phyloP scores from a whole-genome alignment of 2,329 filamentous ascomycete genomes.

The Chaetomiaceae sp. region DNA sequence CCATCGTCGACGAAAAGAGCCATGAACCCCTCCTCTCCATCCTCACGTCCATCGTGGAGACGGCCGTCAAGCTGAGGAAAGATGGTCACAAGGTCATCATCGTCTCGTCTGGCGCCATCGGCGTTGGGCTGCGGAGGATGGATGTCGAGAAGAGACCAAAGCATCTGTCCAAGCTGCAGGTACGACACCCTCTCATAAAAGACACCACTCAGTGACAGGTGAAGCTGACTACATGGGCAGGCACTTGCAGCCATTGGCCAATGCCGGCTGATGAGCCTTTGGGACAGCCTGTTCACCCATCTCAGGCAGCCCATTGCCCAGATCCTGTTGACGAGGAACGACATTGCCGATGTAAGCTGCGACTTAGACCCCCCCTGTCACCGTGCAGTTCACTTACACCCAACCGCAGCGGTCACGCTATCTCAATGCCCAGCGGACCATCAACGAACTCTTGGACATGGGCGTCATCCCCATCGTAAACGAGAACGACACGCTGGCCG shows the following conservation, averaged over 20 bases:
- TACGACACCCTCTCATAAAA: conserved; percentile 30
- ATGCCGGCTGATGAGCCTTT: conserved; percentile 89
- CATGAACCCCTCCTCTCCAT: conserved; percentile 91
- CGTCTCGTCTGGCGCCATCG: conserved; percentile 95
- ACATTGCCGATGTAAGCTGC: conserved; percentile 76
- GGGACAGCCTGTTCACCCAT: conserved; percentile 88
- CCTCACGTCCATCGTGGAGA: conserved; percentile 89
- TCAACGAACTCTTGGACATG: conserved; percentile 84
- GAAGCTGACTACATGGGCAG: conserved; percentile 34
- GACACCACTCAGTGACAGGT: neutral
- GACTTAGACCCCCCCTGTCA: neutral
- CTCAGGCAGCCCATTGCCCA: conserved; percentile 88
- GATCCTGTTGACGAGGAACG: conserved; percentile 88
- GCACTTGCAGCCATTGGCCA: conserved; percentile 94
- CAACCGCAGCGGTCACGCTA: conserved; percentile 74
- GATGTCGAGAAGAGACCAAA: conserved; percentile 83
- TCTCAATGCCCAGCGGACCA: conserved; percentile 92
- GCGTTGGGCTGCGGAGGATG: conserved; percentile 87
- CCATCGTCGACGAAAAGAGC: conserved; percentile 95
- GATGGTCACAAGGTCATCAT: conserved; percentile 94
- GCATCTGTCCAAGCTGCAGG: conserved; percentile 82
- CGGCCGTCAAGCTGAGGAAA: conserved; percentile 77
- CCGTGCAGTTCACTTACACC: neutral
- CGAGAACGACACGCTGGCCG: conserved; percentile 94
- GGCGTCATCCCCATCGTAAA: conserved; percentile 98